Evolutionary conservation across 1,139 yeast genomes (phyloP).

Genomic region (Kodamaea ohmeri): DNA sequence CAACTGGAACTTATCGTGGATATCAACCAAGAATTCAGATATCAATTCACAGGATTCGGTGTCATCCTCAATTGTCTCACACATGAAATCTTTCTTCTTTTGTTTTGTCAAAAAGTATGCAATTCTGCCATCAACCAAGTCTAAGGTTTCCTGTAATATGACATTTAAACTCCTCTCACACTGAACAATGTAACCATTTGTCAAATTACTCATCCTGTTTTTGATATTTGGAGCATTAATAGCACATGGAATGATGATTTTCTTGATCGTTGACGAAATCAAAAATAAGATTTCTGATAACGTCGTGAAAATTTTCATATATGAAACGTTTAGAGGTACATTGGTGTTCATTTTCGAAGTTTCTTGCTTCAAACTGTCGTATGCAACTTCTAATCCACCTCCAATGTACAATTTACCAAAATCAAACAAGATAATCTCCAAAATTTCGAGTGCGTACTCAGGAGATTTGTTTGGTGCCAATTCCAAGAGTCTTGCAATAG

Average conservation of each 20-base stretch:
- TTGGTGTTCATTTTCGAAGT: slow-evolving; percentile 23
- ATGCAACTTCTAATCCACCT: slow-evolving; percentile 70
- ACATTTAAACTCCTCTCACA: slow-evolving; percentile 70
- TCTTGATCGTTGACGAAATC: slow-evolving; percentile 67
- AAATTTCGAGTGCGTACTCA: slow-evolving; percentile 61
- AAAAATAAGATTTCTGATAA: slow-evolving; percentile 64
- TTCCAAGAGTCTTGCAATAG: slow-evolving; percentile 76
- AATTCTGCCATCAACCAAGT: slow-evolving; percentile 48
- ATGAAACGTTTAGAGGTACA: slow-evolving; percentile 38
- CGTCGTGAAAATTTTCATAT: slow-evolving; percentile 51
- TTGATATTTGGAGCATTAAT: slow-evolving; percentile 61
- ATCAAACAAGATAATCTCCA: slow-evolving; percentile 66
- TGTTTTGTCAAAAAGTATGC: slow-evolving; percentile 54
- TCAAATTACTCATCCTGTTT: slow-evolving; percentile 58
- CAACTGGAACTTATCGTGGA: slow-evolving; percentile 33
- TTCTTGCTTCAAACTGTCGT: slow-evolving; percentile 39
- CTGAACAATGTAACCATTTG: slow-evolving; percentile 64
- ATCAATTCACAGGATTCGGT: slow-evolving; percentile 69
- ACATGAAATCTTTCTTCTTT: slow-evolving; percentile 57
- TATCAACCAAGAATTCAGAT: slow-evolving; percentile 49
- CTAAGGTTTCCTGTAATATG: slow-evolving; percentile 59
- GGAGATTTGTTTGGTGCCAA: slow-evolving; percentile 63
- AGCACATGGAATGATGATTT: slow-evolving; percentile 71
- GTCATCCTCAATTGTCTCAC: slow-evolving; percentile 56
- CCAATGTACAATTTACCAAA: slow-evolving; percentile 75